Percentiles rank a stretch among this genome's conserved stretches.
Evolutionary conservation across 345 rosid genomes (phyloP).

Genomic region (Cardiospermum halicacabum): DNA sequence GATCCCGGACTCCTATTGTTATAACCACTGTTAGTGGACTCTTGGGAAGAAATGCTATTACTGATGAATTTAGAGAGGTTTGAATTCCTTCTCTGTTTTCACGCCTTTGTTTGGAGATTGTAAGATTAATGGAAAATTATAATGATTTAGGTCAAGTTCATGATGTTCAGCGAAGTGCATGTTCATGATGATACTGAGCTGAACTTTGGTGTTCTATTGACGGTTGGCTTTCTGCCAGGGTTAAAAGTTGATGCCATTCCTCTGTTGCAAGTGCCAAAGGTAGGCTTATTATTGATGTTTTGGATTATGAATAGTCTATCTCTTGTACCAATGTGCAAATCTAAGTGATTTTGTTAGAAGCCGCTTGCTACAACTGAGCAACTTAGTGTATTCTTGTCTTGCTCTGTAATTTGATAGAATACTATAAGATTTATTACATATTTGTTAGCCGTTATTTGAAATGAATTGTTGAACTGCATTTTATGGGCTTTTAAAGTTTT

Average conservation of each 20-base stretch:
- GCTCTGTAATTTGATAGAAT: slow-evolving; percentile 1
- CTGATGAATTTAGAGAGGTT: slow-evolving; percentile 61
- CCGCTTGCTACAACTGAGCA: background rate
- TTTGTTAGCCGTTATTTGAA: background rate
- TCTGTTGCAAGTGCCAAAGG: slow-evolving; percentile 28
- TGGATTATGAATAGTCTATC: too few relatives aligned
- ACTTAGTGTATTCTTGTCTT: background rate
- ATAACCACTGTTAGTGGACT: slow-evolving; percentile 39
- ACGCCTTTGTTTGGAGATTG: background rate
- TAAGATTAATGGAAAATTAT: background rate
- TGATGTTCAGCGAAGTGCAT: slow-evolving; percentile 20
- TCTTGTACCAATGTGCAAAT: too few relatives aligned
- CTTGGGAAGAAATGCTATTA: slow-evolving; percentile 46
- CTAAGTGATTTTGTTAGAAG: background rate
- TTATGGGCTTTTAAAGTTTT: background rate
- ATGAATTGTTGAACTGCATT: background rate
- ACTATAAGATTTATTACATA: background rate
- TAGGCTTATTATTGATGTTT: slow-evolving; percentile 12
- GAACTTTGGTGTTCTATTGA: slow-evolving; percentile 41
- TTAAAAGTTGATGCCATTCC: slow-evolving; percentile 70
- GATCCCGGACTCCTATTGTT: slow-evolving; percentile 42
- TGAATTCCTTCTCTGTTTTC: background rate
- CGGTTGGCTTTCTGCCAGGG: slow-evolving; percentile 82
- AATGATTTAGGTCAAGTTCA: slow-evolving; percentile 35
- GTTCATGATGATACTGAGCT: slow-evolving; percentile 7